Evolutionary conservation across 148 eudicot species (phyloP).

Genomic region (Nyssa sinensis): DNA sequence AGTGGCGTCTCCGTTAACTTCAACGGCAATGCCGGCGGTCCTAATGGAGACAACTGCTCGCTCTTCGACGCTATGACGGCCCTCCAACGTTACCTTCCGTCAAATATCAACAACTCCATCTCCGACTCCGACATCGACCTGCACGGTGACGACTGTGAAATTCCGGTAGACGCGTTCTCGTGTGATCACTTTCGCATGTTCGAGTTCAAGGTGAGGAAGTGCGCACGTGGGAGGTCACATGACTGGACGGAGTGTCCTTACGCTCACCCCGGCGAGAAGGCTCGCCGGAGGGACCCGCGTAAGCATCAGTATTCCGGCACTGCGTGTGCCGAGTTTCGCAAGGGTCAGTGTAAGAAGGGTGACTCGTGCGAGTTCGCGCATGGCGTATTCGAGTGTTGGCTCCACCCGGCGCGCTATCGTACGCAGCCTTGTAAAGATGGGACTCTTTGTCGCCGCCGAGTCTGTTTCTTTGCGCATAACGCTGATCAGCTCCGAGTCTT

Average conservation of each 20-base stretch:
- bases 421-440: conserved; percentile 91
- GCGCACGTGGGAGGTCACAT: conserved; percentile 65
- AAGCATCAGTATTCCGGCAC: conserved; percentile 60
- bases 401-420: conserved; percentile 77
- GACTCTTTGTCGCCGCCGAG: conserved; percentile 53
- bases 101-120: conserved; percentile 26
- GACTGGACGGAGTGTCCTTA: conserved; percentile 86
- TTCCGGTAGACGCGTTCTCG: conserved; percentile 51
- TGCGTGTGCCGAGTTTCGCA: conserved; percentile 76
- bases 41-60: conserved; percentile 13
- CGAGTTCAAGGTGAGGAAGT: conserved; percentile 69
- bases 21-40: conserved; percentile 13
- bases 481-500: conserved; percentile 53
- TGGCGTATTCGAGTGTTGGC: conserved; percentile 93
- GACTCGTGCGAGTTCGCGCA: conserved; percentile 81
- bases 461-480: conserved; percentile 86
- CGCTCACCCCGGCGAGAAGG: conserved; percentile 72
- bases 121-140: conserved; percentile 25
- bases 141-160: conserved; percentile 6
- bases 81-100: conserved; percentile 52
- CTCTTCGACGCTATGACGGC: conserved; percentile 43
- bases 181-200: conserved; percentile 77
- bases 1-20: not conserved
- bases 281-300: conserved; percentile 64
- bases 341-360: conserved; percentile 57